Conservation (phyloP, 2,329 filamentous ascomycete species). For the Didymella keratinophila region DNA sequence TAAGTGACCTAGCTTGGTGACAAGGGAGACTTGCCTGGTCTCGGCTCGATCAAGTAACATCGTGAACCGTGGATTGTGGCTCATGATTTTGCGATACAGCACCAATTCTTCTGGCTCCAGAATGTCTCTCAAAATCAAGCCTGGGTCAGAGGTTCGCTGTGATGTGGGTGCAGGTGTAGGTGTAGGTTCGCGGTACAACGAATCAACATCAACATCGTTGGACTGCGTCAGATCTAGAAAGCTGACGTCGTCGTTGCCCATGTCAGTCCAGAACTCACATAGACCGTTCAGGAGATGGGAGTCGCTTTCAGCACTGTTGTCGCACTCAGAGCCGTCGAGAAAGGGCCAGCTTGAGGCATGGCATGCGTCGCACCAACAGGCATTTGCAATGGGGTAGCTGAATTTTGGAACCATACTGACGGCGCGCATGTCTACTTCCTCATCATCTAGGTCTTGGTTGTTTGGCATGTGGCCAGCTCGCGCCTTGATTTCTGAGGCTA, state of each 20-base stretch:
- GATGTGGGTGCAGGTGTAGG: neutral
- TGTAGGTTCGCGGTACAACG: slow-evolving; percentile 3
- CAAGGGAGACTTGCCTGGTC: slow-evolving; percentile 19
- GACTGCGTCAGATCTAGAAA: neutral
- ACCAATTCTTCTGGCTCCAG: neutral
- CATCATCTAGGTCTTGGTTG: neutral
- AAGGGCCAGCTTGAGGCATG: neutral
- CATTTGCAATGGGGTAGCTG: slow-evolving; percentile 27
- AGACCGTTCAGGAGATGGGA: too few relatives aligned
- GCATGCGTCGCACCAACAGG: slow-evolving; percentile 23
- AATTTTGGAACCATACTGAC: slow-evolving; percentile 37
- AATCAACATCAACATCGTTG: neutral
- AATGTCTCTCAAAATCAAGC: neutral
- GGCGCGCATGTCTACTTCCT: neutral
- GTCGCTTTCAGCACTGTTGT: neutral
- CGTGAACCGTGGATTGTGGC: neutral
- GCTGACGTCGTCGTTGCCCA: neutral
- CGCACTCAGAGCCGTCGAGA: neutral
- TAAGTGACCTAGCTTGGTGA: slow-evolving; percentile 22
- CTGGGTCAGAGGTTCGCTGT: neutral
- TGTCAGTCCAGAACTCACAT: too few relatives aligned
- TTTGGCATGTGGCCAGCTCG: neutral
- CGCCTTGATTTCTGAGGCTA: slow-evolving; percentile 14
- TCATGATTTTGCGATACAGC: slow-evolving; percentile 12
- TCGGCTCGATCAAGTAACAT: slow-evolving; percentile 2